A percentile compares a stretch with the other conserved stretches of the same genome.
phyloP scores from a whole-genome alignment of 2,329 filamentous ascomycete genomes.

The Nothopassalora personata region DNA sequence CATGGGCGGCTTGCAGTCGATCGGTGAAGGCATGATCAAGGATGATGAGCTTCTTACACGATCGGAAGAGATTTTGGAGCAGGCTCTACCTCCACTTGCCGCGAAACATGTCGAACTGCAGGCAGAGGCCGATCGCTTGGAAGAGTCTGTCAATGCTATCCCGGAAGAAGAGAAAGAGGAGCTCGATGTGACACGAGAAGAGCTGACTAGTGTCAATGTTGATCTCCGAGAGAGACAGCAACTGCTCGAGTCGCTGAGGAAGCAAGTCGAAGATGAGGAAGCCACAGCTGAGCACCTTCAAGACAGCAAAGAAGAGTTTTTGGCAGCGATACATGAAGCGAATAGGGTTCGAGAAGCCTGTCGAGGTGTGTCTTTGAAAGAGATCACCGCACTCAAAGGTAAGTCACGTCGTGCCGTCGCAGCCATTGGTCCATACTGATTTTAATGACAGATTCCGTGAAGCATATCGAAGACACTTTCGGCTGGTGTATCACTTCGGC shows the following conservation, averaged over 20 bases:
- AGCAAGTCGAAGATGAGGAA: slow-evolving; percentile 63
- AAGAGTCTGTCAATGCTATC: slow-evolving; percentile 66
- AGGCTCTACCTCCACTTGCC: slow-evolving; percentile 60
- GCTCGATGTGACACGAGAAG: slow-evolving; percentile 65
- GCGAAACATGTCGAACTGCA: slow-evolving; percentile 58
- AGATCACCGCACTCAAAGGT: slow-evolving; percentile 77
- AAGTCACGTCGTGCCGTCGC: slow-evolving; percentile 26
- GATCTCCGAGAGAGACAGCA: slow-evolving; percentile 66
- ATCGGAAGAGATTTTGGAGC: slow-evolving; percentile 63
- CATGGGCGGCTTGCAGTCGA: slow-evolving; percentile 71
- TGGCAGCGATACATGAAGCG: slow-evolving; percentile 72
- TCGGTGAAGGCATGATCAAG: slow-evolving; percentile 67
- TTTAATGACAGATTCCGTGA: slow-evolving; percentile 57
- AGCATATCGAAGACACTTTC: slow-evolving; percentile 58
- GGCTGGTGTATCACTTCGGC: slow-evolving; percentile 64
- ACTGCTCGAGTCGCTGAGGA: slow-evolving; percentile 61
- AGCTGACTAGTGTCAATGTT: slow-evolving; percentile 58
- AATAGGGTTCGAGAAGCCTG: slow-evolving; percentile 82
- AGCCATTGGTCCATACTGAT: background rate
- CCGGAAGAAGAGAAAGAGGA: slow-evolving; percentile 77
- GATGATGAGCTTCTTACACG: slow-evolving; percentile 64
- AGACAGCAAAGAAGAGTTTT: slow-evolving; percentile 62
- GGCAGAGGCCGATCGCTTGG: slow-evolving; percentile 57
- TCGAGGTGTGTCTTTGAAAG: slow-evolving; percentile 78
- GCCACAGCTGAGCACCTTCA: slow-evolving; percentile 56